phyloP scores from a whole-genome alignment of 2,329 filamentous ascomycete species.

The Scedosporium minutisporum region DNA sequence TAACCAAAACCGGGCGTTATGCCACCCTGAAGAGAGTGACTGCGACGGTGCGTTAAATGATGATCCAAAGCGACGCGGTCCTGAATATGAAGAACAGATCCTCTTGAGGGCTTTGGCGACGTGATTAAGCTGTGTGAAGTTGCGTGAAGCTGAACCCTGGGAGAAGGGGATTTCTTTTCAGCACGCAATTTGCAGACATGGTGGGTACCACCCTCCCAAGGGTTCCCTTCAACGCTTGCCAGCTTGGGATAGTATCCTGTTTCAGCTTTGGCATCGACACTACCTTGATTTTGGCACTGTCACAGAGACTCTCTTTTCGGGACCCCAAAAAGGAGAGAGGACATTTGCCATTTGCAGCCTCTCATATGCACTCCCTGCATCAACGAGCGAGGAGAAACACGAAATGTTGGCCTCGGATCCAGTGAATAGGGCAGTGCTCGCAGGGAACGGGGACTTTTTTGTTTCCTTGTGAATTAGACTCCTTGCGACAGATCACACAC shows the following conservation, averaged over 20 bases:
- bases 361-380: no score
- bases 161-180: background rate
- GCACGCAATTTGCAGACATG: background rate
- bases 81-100: background rate
- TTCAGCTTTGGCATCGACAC: slow-evolving; percentile 7
- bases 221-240: background rate
- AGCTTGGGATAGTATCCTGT: slow-evolving; percentile 9
- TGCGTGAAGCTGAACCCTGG: no score
- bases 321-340: background rate
- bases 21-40: background rate
- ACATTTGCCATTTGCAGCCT: background rate
- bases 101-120: no score
- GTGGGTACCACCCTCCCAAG: background rate
- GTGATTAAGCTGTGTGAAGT: no score
- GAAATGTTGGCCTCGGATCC: background rate
- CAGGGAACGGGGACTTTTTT: background rate
- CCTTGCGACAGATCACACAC: slow-evolving; percentile 5
- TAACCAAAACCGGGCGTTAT: background rate
- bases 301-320: background rate
- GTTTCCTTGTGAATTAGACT: background rate
- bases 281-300: background rate
- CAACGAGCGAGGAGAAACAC: no score
- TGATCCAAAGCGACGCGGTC: background rate
- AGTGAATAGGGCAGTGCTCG: background rate
- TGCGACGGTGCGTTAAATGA: background rate